Conservation (phyloP, 164 flowering plant genomes). For the Cinnamomum micranthum region DNA sequence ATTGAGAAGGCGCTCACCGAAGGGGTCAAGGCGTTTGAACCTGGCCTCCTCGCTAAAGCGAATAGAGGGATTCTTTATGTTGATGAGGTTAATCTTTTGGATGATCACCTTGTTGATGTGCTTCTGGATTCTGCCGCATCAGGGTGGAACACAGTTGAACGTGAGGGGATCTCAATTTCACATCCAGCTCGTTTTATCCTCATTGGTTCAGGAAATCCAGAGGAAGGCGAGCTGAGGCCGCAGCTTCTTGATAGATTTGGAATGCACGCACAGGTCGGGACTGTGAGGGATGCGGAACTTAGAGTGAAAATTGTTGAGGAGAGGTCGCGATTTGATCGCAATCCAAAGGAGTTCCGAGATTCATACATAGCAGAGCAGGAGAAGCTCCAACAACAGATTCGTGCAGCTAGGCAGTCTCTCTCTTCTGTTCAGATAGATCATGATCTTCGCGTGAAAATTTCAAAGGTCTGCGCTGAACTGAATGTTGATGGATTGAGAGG, state of each 20-base stretch:
- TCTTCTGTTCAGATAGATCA: conserved; percentile 74
- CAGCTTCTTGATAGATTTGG: conserved; percentile 97
- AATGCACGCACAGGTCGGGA: conserved; percentile 98
- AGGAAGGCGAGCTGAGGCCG: conserved; percentile 98
- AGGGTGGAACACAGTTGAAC: conserved; percentile 97
- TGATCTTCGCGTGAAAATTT: conserved; percentile 84
- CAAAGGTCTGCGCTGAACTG: conserved; percentile 88
- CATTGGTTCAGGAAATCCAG: conserved; percentile 96
- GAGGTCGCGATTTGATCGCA: conserved; percentile 76
- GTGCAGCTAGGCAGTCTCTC: conserved; percentile 63
- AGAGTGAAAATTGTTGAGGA: conserved; percentile 97
- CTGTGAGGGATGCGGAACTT: conserved; percentile 92
- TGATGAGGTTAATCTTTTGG: conserved; percentile 94
- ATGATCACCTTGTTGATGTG: conserved; percentile 90
- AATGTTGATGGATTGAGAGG: conserved; percentile 95
- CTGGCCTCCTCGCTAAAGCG: conserved; percentile 94
- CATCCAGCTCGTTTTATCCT: conserved; percentile 95
- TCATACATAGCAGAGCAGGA: conserved; percentile 77
- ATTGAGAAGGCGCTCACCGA: conserved; percentile 94
- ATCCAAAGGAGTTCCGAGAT: conserved; percentile 75
- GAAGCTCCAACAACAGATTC: conserved; percentile 78
- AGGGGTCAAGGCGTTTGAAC: conserved; percentile 97
- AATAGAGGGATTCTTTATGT: conserved; percentile 94
- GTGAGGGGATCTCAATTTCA: conserved; percentile 97
- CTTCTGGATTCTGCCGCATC: conserved; percentile 93